Conservation (phyloP, 176 grass and related monocot species). For the Elaeis guineensis region DNA sequence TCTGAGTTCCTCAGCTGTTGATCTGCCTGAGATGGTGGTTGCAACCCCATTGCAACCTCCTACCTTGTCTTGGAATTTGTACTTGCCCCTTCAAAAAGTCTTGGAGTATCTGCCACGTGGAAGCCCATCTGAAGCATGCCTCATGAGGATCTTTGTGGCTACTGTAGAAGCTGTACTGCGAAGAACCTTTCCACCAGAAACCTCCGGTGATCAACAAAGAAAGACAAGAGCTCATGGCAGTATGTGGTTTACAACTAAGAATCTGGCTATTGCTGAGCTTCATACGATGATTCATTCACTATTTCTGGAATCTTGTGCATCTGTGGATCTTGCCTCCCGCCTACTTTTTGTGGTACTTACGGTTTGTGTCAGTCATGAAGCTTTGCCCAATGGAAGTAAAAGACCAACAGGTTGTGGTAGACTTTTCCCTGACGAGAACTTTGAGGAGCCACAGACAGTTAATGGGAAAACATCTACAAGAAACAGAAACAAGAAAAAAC, state of each 20-base stretch:
- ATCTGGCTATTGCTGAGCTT: slow-evolving; percentile 85
- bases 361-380: slow-evolving; percentile 90
- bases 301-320: slow-evolving; percentile 92
- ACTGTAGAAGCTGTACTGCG: slow-evolving; percentile 95
- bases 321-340: slow-evolving; percentile 86
- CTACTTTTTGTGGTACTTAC: slow-evolving; percentile 89
- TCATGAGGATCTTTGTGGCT: slow-evolving; percentile 99
- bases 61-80: slow-evolving; percentile 89
- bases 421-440: slow-evolving; percentile 47
- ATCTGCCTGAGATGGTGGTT: slow-evolving; percentile 95
- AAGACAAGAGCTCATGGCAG: slow-evolving; percentile 51
- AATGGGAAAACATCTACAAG: slow-evolving; percentile 42
- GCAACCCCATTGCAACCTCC: slow-evolving; percentile 89
- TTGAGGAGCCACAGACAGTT: slow-evolving; percentile 35
- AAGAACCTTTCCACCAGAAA: slow-evolving; percentile 82
- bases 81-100: slow-evolving; percentile 85
- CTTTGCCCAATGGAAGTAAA: slow-evolving; percentile 92
- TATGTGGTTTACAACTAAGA: slow-evolving; percentile 52
- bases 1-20: slow-evolving; percentile 90
- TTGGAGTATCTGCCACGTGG: slow-evolving; percentile 93
- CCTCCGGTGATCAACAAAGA: slow-evolving; percentile 36
- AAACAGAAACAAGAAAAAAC: slow-evolving; percentile 61
- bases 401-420: slow-evolving; percentile 73
- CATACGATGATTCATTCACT: slow-evolving; percentile 97
- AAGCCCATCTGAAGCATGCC: slow-evolving; percentile 95